Base-by-base conservation (phyloP, 768 basidiomycete genomes). In the Tylopilus subfusipes region DNA sequence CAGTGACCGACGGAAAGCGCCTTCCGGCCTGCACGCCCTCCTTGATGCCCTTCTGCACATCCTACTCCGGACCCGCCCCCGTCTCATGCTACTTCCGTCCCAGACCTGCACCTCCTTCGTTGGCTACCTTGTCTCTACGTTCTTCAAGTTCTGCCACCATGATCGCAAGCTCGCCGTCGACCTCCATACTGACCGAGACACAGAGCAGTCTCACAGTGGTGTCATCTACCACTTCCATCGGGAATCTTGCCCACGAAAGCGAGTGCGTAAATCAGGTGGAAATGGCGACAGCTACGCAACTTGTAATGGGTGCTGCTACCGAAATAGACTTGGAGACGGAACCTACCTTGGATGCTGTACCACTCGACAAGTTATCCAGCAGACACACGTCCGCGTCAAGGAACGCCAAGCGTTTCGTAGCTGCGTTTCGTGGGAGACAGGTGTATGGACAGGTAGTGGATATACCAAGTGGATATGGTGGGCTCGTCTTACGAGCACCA, bases 41-140 rank as follows among this genome's bases (percentile, higher is more conserved):
- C 64, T 77, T 94, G 29, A 90, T 94, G 88, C 91, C 91, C 5
- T 93, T 94, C 58, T 83, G 86, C 60, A 83, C 93, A 44, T 70
- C 76, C 13, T 82, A 90, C 68, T 75, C 78, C 11, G 91, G 91
- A 0, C 77, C 78, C 19, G 90, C 90, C 1, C 83, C 85, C 6
- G 74, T 93, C 18, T 86, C 85, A 4, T 85, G 85, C 6, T 93
- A 85, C 68, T 84, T 93, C 68, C 79, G 78, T 42, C 75, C 85
- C 49, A 78, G 77, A 50, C 68, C 74, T 4, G 65, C 63, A n/a
- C 67, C 68, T 5, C 33, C 64, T 19, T 55, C 64, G 12, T 44
- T 56, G 22, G 60, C 31, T 14, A 19, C 36, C 43, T 19, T 56
- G 21, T 55, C 52, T 19, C 27, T 31, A 6, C 58, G 27, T 11